Conservation (phyloP, 2,329 filamentous ascomycete genomes). For the Paramyrothecium roridum region DNA sequence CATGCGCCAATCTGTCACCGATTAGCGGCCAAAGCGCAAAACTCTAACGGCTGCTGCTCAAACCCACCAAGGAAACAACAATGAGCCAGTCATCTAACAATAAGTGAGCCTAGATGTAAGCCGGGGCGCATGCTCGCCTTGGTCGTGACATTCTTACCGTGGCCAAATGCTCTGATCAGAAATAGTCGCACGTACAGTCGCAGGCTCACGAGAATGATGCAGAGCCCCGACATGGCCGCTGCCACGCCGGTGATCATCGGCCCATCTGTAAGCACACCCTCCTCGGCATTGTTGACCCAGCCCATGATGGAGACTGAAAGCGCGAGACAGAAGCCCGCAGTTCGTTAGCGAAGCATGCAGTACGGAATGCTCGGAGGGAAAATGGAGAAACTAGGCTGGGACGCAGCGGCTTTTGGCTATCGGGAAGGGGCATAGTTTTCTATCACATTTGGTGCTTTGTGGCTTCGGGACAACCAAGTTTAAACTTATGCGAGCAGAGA, state of each 20-base stretch:
- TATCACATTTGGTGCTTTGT: neutral
- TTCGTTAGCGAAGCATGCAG: neutral
- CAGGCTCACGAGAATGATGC: slow-evolving; percentile 4
- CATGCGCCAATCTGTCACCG: slow-evolving; percentile 21
- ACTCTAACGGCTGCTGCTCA: neutral
- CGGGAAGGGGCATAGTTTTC: neutral
- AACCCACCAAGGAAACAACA: slow-evolving; percentile 11
- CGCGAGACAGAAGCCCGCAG: neutral
- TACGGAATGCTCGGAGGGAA: neutral
- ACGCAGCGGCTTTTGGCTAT: too few relatives aligned
- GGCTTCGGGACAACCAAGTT: neutral
- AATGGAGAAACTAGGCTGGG: neutral
- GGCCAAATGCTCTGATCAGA: slow-evolving; percentile 11
- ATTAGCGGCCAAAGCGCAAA: neutral
- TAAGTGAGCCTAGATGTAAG: slow-evolving; percentile 1
- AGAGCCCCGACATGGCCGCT: slow-evolving; percentile 6
- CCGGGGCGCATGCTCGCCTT: neutral
- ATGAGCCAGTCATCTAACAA: slow-evolving; percentile 14
- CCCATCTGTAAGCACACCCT: slow-evolving; percentile 8
- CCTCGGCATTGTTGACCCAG: slow-evolving; percentile 11
- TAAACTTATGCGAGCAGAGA: neutral
- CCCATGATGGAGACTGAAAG: slow-evolving; percentile 5
- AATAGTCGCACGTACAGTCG: slow-evolving; percentile 9
- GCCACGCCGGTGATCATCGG: slow-evolving; percentile 8
- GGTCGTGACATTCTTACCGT: slow-evolving; percentile 5